phyloP scores from a whole-genome alignment of 2,329 filamentous ascomycete species.

The Phoma sp. region DNA sequence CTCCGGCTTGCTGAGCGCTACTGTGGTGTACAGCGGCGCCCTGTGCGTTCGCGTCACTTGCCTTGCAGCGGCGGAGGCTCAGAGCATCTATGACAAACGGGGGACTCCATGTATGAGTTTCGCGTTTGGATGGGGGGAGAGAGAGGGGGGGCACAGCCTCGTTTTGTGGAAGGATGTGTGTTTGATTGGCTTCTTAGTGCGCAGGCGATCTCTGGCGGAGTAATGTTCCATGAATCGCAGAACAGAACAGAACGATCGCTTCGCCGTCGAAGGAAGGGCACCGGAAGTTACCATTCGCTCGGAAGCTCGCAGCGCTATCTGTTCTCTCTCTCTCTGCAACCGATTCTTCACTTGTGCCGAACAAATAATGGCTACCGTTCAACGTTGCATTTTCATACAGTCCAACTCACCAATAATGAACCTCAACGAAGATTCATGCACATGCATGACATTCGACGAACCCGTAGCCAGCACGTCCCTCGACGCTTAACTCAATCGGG shows the following conservation, averaged over 20 bases:
- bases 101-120: slow-evolving; percentile 1
- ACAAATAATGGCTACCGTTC: background rate
- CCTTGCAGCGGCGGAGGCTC: background rate
- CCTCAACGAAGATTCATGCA: slow-evolving; percentile 3
- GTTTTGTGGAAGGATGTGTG: slow-evolving; percentile 2
- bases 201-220: slow-evolving; percentile 7
- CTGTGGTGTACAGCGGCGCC: background rate
- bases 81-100: slow-evolving; percentile 14
- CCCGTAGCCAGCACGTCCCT: slow-evolving; percentile 2
- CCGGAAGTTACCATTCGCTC: slow-evolving; percentile 2
- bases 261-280: background rate
- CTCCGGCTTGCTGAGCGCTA: slow-evolving; percentile 3
- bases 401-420: slow-evolving; percentile 1
- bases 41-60: slow-evolving; percentile 11
- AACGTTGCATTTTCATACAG: background rate
- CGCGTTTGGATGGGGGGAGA: background rate
- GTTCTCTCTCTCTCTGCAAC: background rate
- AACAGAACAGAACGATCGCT: background rate
- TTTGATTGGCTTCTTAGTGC: slow-evolving; percentile 14
- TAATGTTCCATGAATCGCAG: slow-evolving; percentile 1
- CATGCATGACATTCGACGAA: slow-evolving; percentile 12
- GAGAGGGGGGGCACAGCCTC: background rate
- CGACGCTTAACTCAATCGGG: slow-evolving; percentile 1
- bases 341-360: no score
- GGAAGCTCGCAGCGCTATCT: background rate